These are phyloP conservation scores for Carex kokanica DNA, from an alignment of 176 grass and related monocot genomes.

Conservation along the genomic window DNA sequence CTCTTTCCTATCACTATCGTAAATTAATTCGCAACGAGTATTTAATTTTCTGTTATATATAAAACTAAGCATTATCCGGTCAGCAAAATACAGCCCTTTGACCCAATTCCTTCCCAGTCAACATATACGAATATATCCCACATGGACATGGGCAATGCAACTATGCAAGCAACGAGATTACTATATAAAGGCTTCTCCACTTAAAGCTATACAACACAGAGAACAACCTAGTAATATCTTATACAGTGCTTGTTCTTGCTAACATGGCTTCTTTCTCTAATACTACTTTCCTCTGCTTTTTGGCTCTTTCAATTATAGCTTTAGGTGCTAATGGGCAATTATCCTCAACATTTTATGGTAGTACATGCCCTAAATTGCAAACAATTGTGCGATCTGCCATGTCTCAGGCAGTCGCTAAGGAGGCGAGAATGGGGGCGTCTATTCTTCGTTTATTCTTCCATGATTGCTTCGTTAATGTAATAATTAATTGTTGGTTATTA, in stretches of 20 bases:
- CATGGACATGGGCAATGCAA: background rate
- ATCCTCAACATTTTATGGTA: constrained; percentile 59
- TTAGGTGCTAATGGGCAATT: constrained; percentile 30
- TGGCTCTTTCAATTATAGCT: constrained; percentile 18
- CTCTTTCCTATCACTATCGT: constrained; percentile 10
- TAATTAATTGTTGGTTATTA: background rate
- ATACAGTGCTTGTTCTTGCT: background rate
- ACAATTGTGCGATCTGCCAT: constrained; percentile 48
- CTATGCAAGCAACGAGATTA: background rate
- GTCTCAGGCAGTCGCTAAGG: constrained; percentile 43
- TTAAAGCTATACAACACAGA: background rate
- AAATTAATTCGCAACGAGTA: constrained; percentile 21
- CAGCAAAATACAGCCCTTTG: constrained; percentile 18
- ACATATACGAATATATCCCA: background rate
- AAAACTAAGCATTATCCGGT: background rate
- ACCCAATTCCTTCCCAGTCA: background rate
- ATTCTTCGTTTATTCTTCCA: constrained; percentile 54
- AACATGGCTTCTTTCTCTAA: constrained; percentile 33
- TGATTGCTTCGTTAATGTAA: constrained; percentile 37
- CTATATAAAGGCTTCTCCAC: constrained; percentile 20
- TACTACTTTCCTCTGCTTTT: constrained; percentile 17
- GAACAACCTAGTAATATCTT: background rate
- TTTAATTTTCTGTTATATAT: constrained; percentile 10
- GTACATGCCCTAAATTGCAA: constrained; percentile 46
- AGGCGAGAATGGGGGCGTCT: constrained; percentile 64